Conservation (phyloP, 1,284 basidiomycete species). For the Papiliotrema nemorosa region DNA sequence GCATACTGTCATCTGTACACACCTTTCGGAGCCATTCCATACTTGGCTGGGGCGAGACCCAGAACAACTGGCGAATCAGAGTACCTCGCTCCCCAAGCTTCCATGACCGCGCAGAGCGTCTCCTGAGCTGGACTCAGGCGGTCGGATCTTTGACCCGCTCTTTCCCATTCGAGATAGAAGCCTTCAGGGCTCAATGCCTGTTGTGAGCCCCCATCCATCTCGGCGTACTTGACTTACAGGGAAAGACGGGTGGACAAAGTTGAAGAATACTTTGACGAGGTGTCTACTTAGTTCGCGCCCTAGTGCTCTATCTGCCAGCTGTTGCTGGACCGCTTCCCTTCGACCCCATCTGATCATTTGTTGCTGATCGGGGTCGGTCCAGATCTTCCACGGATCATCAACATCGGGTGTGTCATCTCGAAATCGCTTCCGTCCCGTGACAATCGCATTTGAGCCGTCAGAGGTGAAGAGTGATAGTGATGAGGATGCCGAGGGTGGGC, state of each 20-base stretch:
- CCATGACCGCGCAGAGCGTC: constrained; percentile 35
- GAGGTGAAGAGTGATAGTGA: too few species aligned
- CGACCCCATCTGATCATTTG: constrained; percentile 17
- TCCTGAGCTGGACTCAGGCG: constrained; percentile 33
- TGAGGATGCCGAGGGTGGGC: too few species aligned
- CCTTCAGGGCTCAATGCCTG: constrained; percentile 34
- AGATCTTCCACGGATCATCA: constrained; percentile 23
- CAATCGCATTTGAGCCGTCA: not conserved
- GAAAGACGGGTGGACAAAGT: constrained; percentile 32
- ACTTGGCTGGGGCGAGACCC: constrained; percentile 17
- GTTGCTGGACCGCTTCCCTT: constrained; percentile 23
- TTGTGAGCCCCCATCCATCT: not conserved
- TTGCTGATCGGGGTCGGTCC: constrained; percentile 4
- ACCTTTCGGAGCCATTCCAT: constrained; percentile 24
- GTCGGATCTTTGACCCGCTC: constrained; percentile 34
- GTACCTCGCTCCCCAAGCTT: constrained; percentile 41
- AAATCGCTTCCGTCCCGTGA: not conserved
- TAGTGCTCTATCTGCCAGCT: constrained; percentile 31
- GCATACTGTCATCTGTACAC: not conserved
- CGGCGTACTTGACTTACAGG: constrained; percentile 19
- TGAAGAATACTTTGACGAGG: constrained; percentile 32
- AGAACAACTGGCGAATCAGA: constrained; percentile 40
- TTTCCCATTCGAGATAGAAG: constrained; percentile 36
- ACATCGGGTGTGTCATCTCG: not conserved
- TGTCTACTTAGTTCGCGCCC: constrained; percentile 32